Evolutionary conservation across 768 basidiomycete species (phyloP), one percentile per base, ranked within the genome.

Genomic region (Pseudohyphozyma bogoriensis): DNA sequence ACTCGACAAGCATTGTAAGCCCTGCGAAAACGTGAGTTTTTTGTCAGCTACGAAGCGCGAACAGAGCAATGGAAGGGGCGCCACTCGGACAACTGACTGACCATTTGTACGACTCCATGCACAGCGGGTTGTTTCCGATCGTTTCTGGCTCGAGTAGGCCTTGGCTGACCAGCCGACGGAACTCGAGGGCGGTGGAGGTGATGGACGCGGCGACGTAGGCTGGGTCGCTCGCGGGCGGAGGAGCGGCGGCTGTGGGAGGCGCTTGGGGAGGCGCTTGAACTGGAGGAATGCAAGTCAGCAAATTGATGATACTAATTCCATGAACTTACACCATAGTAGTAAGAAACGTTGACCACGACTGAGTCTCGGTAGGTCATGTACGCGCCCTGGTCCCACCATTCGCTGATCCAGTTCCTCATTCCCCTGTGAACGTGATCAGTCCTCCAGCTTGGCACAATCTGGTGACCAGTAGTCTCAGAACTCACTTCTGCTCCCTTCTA

Each of bases 41-140:
- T 8, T 44, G 22, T 44, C 39, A 35, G 42, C 40, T 24, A 4
- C 16, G 18, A 31, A n/a, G 29, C 31, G 22, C n/a, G 15, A 8
- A 28, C 2, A 29, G 16, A 3, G 24, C 46, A 28, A 26, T 44
- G 24, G 16, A 26, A 29, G 13, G 7, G n/a, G n/a, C 11, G 15
- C 6, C 12, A 1, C 4, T 6, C 12, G 12, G 33, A 10, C 18
- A 40, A 22, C 24, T 29, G 31, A 46, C 59, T 47, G 32, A 63
- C 85, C 90, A 95, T 73, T 91, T 85, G 80, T 92, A 95, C 24
- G 87, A 87, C 3, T 78, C 79, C 88, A 93, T 95, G 75, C 86
- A 85, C 8, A 96, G 78, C 5, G 76, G 77, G 47, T 53, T 82
- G 20, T 58, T 57, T 20, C 68, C 68, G 12, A 58, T 62, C 12